phyloP scores from a whole-genome alignment of 2,329 filamentous ascomycete species.

The Xylaria polymorpha region DNA sequence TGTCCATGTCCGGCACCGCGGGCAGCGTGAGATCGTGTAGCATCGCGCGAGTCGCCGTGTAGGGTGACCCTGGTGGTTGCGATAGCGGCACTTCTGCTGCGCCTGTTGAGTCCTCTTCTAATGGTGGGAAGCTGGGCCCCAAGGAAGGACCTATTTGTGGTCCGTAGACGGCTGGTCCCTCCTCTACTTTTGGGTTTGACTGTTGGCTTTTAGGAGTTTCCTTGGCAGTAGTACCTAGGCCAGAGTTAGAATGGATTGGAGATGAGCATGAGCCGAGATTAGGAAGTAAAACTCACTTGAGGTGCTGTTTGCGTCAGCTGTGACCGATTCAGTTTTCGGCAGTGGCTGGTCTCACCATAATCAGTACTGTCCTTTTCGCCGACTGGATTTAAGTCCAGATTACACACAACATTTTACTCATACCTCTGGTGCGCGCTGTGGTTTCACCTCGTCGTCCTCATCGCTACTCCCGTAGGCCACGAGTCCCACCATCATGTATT shows the following conservation, averaged over 20 bases:
- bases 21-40: conserved; percentile 81
- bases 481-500: conserved; percentile 43
- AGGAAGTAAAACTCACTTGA: conserved; percentile 40
- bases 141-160: conserved; percentile 47
- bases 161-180: conserved; percentile 44
- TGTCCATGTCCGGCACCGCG: conserved; percentile 75
- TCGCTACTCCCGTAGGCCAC: conserved; percentile 52
- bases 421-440: conserved; percentile 47
- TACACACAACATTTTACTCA: conserved; percentile 39
- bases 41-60: conserved; percentile 71
- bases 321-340: conserved; percentile 42
- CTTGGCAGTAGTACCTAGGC: conserved; percentile 32
- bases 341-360: conserved; percentile 50
- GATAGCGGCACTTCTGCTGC: conserved; percentile 29
- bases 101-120: conserved; percentile 50
- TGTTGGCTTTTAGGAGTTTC: conserved; percentile 19
- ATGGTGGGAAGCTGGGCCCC: conserved; percentile 47
- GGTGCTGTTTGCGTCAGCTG: conserved; percentile 34
- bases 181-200: conserved; percentile 28
- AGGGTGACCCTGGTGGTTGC: conserved; percentile 68
- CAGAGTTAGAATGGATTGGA: conserved; percentile 16
- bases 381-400: conserved; percentile 28
- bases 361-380: conserved; percentile 49
- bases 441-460: conserved; percentile 48
- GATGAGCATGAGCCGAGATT: neutral